Conservation (phyloP, 768 basidiomycete species). For the Pleurotus eryngii region DNA sequence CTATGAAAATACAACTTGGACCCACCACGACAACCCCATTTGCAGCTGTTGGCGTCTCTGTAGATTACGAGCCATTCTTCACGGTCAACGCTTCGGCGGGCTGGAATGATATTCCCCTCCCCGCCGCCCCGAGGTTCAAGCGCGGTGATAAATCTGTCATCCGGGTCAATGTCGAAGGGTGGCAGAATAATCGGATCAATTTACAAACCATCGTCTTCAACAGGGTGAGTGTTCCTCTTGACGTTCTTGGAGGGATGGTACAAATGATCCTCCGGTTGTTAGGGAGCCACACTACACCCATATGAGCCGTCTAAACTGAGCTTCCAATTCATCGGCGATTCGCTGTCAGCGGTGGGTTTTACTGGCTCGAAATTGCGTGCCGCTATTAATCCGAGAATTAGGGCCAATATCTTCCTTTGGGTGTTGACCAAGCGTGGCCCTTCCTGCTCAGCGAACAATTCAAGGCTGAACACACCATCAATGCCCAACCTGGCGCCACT, state of each 20-base stretch:
- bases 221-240: constrained; percentile 22
- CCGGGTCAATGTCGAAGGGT: constrained; percentile 51
- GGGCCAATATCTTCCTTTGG: constrained; percentile 53
- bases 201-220: constrained; percentile 46
- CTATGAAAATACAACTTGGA: constrained; percentile 44
- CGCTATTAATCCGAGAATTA: constrained; percentile 16
- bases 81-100: constrained; percentile 47
- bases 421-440: constrained; percentile 57
- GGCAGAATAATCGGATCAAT: constrained; percentile 58
- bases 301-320: constrained; percentile 41
- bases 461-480: constrained; percentile 49
- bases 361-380: background rate
- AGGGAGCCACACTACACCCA: constrained; percentile 45
- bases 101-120: constrained; percentile 39
- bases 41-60: constrained; percentile 45
- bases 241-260: background rate
- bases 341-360: constrained; percentile 47
- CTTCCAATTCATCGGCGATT: constrained; percentile 60
- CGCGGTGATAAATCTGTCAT: constrained; percentile 25
- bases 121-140: background rate
- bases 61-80: constrained; percentile 43
- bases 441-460: constrained; percentile 48
- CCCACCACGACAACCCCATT: constrained; percentile 44
- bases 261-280: background rate
- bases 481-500: constrained; percentile 53